Percentiles rank a stretch among this genome's conserved stretches.
Evolutionary conservation across 768 basidiomycete genomes (phyloP).

Genomic region (Coprinopsis marcescibilis): DNA sequence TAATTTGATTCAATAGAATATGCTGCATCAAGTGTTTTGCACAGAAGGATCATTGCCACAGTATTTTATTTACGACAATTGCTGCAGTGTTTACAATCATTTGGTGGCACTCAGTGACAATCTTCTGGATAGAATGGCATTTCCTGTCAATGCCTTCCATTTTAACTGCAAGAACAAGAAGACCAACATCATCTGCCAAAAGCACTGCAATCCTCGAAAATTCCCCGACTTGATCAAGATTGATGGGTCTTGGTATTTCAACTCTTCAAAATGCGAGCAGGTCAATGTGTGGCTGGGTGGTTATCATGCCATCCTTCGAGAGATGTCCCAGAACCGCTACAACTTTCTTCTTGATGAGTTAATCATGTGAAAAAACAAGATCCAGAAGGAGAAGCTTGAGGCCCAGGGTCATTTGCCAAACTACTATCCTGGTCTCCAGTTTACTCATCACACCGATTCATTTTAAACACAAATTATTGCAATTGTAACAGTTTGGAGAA

Average conservation of each 20-base stretch:
- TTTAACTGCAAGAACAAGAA: slow-evolving; percentile 23
- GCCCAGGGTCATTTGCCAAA: too few species aligned
- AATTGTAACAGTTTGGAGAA: too few species aligned
- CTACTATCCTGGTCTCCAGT: too few species aligned
- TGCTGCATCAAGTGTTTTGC: slow-evolving; percentile 17
- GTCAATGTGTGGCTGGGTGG: slow-evolving; percentile 27
- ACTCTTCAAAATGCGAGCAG: slow-evolving; percentile 31
- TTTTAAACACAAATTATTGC: too few species aligned
- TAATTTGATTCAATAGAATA: slow-evolving; percentile 8
- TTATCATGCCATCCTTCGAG: slow-evolving; percentile 22
- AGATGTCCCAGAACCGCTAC: slow-evolving; percentile 23
- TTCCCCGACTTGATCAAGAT: slow-evolving; percentile 16
- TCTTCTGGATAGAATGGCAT: slow-evolving; percentile 11
- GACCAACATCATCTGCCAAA: slow-evolving; percentile 19
- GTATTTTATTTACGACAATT: slow-evolving; percentile 21
- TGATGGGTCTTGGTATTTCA: slow-evolving; percentile 21
- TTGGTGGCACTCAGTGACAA: slow-evolving; percentile 11
- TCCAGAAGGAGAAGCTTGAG: too few species aligned
- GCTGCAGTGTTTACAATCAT: slow-evolving; percentile 17
- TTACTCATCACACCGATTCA: too few species aligned
- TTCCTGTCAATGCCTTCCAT: slow-evolving; percentile 24
- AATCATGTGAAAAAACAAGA: too few species aligned
- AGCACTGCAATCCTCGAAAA: slow-evolving; percentile 20
- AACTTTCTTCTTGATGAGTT: slow-evolving; percentile 32
- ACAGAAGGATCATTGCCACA: slow-evolving; percentile 16